Evolutionary conservation across 495 filamentous ascomycete genomes (phyloP).

Genomic region (Bacidia rubella): DNA sequence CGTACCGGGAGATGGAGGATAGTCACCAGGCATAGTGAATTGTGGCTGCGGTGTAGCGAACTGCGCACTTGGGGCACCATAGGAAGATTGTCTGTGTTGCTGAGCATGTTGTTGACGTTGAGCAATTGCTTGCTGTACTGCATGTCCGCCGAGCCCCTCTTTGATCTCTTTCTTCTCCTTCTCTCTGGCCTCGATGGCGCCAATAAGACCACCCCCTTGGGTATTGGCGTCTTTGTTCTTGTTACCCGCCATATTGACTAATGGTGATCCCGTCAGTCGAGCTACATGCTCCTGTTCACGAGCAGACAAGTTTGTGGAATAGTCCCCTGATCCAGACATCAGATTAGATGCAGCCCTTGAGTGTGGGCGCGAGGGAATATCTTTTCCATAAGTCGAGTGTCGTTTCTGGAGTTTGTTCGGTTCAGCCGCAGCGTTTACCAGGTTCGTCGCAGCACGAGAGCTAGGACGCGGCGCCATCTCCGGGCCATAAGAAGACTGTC

Average conservation of each 20-base stretch:
- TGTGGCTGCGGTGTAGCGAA: conserved; percentile 17
- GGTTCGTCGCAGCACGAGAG: conserved; percentile 33
- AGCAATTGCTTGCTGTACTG: conserved; percentile 67
- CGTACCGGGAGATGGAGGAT: conserved; percentile 12
- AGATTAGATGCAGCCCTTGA: conserved; percentile 35
- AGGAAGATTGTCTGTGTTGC: conserved; percentile 22
- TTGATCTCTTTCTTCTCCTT: conserved; percentile 60
- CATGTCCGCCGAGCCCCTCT: conserved; percentile 54
- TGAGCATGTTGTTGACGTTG: conserved; percentile 52
- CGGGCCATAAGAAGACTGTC: conserved; percentile 21
- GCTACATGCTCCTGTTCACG: conserved; percentile 89
- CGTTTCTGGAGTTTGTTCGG: conserved; percentile 19
- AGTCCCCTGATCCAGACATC: conserved; percentile 33
- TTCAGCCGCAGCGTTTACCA: conserved; percentile 24
- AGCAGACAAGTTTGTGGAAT: conserved; percentile 65
- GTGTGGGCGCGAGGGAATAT: conserved; percentile 33
- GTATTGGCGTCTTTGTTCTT: conserved; percentile 28
- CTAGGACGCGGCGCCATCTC: conserved; percentile 34
- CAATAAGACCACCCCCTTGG: conserved; percentile 50
- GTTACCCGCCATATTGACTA: conserved; percentile 55
- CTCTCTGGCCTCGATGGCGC: conserved; percentile 63
- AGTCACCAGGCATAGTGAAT: conserved; percentile 16
- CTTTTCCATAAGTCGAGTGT: conserved; percentile 24
- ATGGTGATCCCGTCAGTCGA: conserved; percentile 67
- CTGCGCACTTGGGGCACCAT: conserved; percentile 27